phyloP scores from a whole-genome alignment of 2,329 filamentous ascomycete genomes.

The Diaporthe nobilis region DNA sequence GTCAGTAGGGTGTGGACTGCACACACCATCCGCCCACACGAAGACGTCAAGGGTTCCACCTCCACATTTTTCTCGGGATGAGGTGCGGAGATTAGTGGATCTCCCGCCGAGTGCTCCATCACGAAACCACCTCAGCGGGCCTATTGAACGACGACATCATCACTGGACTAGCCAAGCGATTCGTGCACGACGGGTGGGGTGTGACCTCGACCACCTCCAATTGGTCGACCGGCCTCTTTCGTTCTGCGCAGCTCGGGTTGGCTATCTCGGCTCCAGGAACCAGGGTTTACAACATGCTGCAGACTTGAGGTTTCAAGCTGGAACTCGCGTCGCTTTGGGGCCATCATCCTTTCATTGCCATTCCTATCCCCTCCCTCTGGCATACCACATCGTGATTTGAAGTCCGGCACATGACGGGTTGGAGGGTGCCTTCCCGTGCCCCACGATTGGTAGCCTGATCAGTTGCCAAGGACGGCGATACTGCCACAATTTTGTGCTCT shows the following conservation, averaged over 20 bases:
- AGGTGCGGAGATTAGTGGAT: slow-evolving; percentile 35
- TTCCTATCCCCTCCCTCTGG: not conserved
- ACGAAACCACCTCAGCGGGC: slow-evolving; percentile 32
- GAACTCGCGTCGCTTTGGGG: slow-evolving; percentile 30
- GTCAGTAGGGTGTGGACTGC: slow-evolving; percentile 25
- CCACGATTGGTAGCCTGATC: slow-evolving; percentile 19
- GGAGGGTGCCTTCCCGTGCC: slow-evolving; percentile 25
- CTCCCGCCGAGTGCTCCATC: slow-evolving; percentile 31
- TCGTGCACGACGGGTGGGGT: slow-evolving; percentile 36
- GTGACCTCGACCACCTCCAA: slow-evolving; percentile 9
- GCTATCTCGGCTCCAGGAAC: slow-evolving; percentile 32
- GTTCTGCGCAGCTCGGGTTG: slow-evolving; percentile 12
- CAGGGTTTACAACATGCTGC: slow-evolving; percentile 32
- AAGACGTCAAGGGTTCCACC: slow-evolving; percentile 28
- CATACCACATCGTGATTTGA: slow-evolving; percentile 21
- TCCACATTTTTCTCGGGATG: slow-evolving; percentile 35
- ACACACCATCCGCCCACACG: slow-evolving; percentile 32
- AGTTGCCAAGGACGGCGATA: slow-evolving; percentile 19
- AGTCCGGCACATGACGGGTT: not conserved
- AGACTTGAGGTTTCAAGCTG: slow-evolving; percentile 36
- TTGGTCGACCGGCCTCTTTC: slow-evolving; percentile 11
- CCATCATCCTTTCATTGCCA: slow-evolving; percentile 14
- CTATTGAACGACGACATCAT: slow-evolving; percentile 32
- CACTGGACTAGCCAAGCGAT: slow-evolving; percentile 28
- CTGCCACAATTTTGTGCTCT: not conserved